Evolutionary conservation across 1,284 basidiomycete genomes (phyloP).

Genomic region (Microbotryomycetes sp.): DNA sequence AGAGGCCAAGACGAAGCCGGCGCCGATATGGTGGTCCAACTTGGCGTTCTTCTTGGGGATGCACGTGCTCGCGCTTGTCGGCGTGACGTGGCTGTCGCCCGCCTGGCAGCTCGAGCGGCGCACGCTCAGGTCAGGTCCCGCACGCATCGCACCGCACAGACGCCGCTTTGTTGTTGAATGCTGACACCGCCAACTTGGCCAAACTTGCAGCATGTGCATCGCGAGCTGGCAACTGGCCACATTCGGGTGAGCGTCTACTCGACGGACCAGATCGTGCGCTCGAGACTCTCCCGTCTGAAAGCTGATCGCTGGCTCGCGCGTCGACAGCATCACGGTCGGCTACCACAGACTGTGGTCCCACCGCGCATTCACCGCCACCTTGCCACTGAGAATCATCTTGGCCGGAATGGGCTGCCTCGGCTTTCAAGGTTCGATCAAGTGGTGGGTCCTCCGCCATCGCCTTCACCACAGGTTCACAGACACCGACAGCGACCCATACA

Average conservation of each 20-base stretch:
- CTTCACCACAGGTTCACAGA: slow-evolving; percentile 58
- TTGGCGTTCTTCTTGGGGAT: slow-evolving; percentile 57
- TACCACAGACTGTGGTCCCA: slow-evolving; percentile 73
- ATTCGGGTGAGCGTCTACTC: slow-evolving; percentile 51
- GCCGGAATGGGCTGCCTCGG: slow-evolving; percentile 62
- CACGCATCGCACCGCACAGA: too few relatives aligned
- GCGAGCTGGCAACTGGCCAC: slow-evolving; percentile 61
- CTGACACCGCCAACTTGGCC: too few relatives aligned
- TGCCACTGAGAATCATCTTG: slow-evolving; percentile 53
- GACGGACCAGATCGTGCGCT: background rate
- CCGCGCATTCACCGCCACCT: slow-evolving; percentile 55
- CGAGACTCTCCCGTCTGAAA: background rate
- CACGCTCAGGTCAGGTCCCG: slow-evolving; percentile 45
- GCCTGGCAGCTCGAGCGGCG: slow-evolving; percentile 43
- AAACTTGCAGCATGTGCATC: slow-evolving; percentile 44
- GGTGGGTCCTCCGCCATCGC: slow-evolving; percentile 64
- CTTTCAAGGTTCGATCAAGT: slow-evolving; percentile 59
- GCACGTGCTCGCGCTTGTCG: slow-evolving; percentile 56
- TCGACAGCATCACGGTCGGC: slow-evolving; percentile 57
- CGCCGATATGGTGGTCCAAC: slow-evolving; percentile 59
- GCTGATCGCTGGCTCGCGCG: background rate
- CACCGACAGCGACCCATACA: slow-evolving; percentile 60
- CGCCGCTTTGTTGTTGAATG: too few relatives aligned
- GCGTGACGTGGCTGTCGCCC: slow-evolving; percentile 51
- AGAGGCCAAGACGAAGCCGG: background rate